These are phyloP conservation scores for Fusarium falciforme DNA, from an alignment of 2,329 filamentous ascomycete species.

Conservation along the genomic window DNA sequence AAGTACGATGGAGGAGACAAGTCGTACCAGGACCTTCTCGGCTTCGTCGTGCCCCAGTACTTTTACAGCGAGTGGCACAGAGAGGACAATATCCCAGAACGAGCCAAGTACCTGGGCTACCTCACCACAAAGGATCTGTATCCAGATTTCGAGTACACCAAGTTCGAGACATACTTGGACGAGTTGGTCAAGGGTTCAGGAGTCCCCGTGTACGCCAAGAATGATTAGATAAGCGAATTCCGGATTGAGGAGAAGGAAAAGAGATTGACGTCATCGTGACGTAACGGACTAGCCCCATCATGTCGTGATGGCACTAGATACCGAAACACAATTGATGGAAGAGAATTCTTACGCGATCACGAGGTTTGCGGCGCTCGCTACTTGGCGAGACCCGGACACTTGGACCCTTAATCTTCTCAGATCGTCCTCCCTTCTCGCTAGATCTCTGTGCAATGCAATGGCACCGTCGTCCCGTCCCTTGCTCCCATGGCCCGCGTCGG, in stretches of 20 bases:
- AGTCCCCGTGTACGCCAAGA: conserved; percentile 13
- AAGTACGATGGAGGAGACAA: conserved; percentile 10
- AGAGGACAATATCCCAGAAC: conserved; percentile 28
- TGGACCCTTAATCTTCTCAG: not conserved
- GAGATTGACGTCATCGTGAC: not conserved
- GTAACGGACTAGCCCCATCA: not conserved
- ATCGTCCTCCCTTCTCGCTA: not conserved
- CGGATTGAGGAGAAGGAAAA: not conserved
- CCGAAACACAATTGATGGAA: not conserved
- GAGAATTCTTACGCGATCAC: not conserved
- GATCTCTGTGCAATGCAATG: not conserved
- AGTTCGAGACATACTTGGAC: conserved; percentile 26
- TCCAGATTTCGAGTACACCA: conserved; percentile 19
- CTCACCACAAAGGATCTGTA: conserved; percentile 29
- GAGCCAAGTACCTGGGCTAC: conserved; percentile 25
- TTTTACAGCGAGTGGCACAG: conserved; percentile 31
- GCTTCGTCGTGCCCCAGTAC: conserved; percentile 19
- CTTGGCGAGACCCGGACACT: not conserved
- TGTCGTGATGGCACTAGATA: not conserved
- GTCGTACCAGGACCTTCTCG: not conserved
- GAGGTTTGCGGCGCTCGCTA: not conserved
- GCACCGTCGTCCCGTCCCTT: not conserved
- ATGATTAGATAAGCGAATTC: not conserved
- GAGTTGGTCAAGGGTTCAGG: conserved; percentile 23
- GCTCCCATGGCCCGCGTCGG: not conserved